Percentiles rank a stretch among this genome's conserved stretches.
Evolutionary conservation across 805 yeast genomes (phyloP).

Genomic region (Saccharomycopsis lassenensis): DNA sequence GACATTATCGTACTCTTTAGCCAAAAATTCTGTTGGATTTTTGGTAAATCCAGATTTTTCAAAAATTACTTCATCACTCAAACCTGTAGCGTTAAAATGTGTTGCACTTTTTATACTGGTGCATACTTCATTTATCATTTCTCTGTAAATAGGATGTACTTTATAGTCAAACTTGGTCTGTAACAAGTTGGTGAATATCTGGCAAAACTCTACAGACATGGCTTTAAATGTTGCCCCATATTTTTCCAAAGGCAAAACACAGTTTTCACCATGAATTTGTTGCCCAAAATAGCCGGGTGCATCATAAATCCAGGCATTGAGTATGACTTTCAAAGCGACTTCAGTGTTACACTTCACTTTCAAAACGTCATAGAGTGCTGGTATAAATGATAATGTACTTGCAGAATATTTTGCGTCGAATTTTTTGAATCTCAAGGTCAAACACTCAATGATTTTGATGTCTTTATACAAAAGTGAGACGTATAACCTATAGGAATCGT

Average conservation of each 20-base stretch:
- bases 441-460: neutral
- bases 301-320: neutral
- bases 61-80: constrained; percentile 20
- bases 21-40: constrained; percentile 32
- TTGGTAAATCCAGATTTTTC: constrained; percentile 38
- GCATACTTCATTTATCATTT: constrained; percentile 2
- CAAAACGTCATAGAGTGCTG: constrained; percentile 1
- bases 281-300: constrained; percentile 3
- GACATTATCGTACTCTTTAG: constrained; percentile 26
- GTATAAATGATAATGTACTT: constrained; percentile 6
- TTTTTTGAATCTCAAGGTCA: constrained; percentile 4
- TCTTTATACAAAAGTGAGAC: constrained; percentile 1
- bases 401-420: constrained; percentile 3
- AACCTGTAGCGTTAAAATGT: neutral
- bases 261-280: neutral
- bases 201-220: neutral
- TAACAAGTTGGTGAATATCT: neutral
- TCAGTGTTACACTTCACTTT: constrained; percentile 1
- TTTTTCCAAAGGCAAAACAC: constrained; percentile 6
- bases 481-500: constrained; percentile 7
- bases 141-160: neutral
- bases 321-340: constrained; percentile 1
- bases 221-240: constrained; percentile 1
- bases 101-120: constrained; percentile 4
- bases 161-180: neutral